Evolutionary conservation across 2,329 filamentous ascomycete genomes (phyloP).

Genomic region (Harringtonia aguacate): DNA sequence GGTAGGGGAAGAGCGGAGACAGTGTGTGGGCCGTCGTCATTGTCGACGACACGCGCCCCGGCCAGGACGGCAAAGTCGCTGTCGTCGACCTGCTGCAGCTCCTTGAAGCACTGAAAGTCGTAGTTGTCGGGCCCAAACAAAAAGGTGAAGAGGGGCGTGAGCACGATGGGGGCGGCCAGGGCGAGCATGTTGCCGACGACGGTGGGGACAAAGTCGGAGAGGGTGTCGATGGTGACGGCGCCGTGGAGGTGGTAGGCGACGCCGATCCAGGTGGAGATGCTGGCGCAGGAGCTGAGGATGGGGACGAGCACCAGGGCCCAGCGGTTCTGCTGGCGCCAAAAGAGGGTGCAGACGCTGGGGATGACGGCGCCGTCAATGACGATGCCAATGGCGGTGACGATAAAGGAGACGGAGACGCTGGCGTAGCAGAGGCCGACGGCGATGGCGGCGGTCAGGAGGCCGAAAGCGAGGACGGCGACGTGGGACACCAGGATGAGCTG

Average conservation of each 20-base stretch:
- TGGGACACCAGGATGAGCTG: neutral
- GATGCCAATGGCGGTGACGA: neutral
- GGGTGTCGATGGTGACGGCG: neutral
- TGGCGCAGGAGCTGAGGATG: neutral
- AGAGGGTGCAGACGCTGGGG: neutral
- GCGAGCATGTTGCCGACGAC: neutral
- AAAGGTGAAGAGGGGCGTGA: neutral
- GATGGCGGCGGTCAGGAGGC: neutral
- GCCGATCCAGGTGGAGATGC: neutral
- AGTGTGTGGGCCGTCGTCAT: neutral
- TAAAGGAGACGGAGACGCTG: neutral
- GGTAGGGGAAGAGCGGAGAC: too few relatives aligned
- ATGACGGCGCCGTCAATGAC: neutral
- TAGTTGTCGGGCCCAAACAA: neutral
- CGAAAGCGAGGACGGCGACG: neutral
- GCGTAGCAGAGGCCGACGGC: neutral
- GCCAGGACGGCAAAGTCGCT: neutral
- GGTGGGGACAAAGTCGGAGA: neutral
- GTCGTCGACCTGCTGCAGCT: neutral
- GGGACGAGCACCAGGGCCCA: neutral
- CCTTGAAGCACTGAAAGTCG: neutral
- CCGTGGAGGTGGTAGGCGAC: neutral
- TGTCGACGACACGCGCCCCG: neutral
- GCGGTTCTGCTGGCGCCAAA: neutral
- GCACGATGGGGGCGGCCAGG: neutral